Evolutionary conservation across 2,329 filamentous ascomycete genomes (phyloP).

Genomic region (Immersiporthe knoxdaviesiana): DNA sequence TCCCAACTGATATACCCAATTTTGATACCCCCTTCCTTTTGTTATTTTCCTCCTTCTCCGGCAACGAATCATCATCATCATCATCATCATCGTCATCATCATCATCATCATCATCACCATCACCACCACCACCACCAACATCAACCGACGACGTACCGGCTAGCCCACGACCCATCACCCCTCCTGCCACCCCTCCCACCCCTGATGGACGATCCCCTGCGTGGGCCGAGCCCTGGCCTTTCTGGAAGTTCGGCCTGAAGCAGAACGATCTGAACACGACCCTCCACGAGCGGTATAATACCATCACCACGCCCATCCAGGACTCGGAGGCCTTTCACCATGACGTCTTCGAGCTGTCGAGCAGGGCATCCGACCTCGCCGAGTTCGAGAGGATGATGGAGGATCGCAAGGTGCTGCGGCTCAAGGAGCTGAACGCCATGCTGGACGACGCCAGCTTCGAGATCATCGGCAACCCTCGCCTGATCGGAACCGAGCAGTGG

Average conservation of each 20-base stretch:
- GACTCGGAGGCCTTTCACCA: conserved; percentile 65
- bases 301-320: conserved; percentile 57
- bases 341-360: conserved; percentile 63
- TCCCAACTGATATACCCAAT: conserved; percentile 30
- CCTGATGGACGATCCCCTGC: conserved; percentile 58
- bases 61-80: conserved; percentile 3
- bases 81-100: background rate
- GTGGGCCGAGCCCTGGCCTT: conserved; percentile 51
- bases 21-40: conserved; percentile 25
- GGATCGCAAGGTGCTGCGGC: conserved; percentile 56
- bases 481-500: conserved; percentile 64
- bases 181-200: background rate
- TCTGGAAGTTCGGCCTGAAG: conserved; percentile 67
- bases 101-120: no score
- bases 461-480: conserved; percentile 62
- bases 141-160: background rate
- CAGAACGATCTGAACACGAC: conserved; percentile 60
- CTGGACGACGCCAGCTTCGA: conserved; percentile 62
- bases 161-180: background rate
- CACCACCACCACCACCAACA: background rate
- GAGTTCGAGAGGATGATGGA: conserved; percentile 60
- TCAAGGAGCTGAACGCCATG: conserved; percentile 58
- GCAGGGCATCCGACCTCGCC: conserved; percentile 51
- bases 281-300: conserved; percentile 64
- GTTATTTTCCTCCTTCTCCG: conserved; percentile 13